Evolutionary conservation across 1,284 basidiomycete genomes (phyloP).

Genomic region (Termitomyces sp.): DNA sequence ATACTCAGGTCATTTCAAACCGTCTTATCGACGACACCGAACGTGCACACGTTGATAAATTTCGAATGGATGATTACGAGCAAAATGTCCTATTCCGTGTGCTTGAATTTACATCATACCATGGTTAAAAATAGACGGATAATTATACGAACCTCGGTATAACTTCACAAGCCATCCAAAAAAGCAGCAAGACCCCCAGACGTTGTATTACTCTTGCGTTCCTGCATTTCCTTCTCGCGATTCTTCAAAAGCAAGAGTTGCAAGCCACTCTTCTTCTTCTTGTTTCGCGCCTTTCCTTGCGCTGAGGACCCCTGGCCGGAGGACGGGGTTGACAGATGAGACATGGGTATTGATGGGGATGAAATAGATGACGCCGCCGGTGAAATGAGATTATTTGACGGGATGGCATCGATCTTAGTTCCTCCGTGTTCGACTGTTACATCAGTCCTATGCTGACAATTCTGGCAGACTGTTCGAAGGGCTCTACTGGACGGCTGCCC

Average conservation of each 20-base stretch:
- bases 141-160: not conserved
- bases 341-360: conserved; percentile 5
- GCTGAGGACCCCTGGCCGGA: not conserved
- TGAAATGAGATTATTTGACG: not conserved
- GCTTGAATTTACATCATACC: not conserved
- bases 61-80: not conserved
- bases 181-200: conserved; percentile 52
- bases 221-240: conserved; percentile 43
- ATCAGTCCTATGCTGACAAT: conserved; percentile 15
- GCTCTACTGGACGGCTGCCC: conserved; percentile 3
- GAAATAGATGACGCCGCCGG: conserved; percentile 6
- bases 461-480: conserved; percentile 19
- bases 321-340: not conserved
- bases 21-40: conserved; percentile 36
- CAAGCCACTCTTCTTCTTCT: conserved; percentile 48
- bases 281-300: conserved; percentile 28
- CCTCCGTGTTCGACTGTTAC: not conserved
- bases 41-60: not conserved
- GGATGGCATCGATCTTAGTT: not conserved
- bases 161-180: conserved; percentile 39
- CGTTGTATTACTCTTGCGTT: conserved; percentile 25
- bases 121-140: not conserved
- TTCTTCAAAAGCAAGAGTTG: conserved; percentile 61
- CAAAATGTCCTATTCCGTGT: not conserved
- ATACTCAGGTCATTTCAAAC: conserved; percentile 52